Percentiles rank a stretch among this genome's conserved stretches.
Conservation (phyloP, 1,284 basidiomycete genomes). For the Xerocomus amazonicus region DNA sequence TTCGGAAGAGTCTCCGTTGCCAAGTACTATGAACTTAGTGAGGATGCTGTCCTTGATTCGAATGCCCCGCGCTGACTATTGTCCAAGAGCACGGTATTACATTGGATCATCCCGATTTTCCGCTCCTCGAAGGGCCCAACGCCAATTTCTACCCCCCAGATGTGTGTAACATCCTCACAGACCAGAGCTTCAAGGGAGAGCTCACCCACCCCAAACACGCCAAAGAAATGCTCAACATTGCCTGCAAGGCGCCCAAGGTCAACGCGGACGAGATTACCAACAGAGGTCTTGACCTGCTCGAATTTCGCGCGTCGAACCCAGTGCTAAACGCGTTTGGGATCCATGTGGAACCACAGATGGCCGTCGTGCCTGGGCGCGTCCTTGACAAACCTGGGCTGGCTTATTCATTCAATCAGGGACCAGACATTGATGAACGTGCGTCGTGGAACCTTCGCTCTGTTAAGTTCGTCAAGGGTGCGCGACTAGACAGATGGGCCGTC, state of each 20-base stretch:
- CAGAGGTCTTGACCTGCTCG: conserved; percentile 57
- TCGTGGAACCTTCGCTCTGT: conserved; percentile 65
- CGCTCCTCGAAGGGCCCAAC: conserved; percentile 61
- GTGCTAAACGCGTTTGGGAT: conserved; percentile 56
- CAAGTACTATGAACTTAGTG: conserved; percentile 61
- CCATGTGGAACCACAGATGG: conserved; percentile 60
- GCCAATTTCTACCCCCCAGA: conserved; percentile 62
- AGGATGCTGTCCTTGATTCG: conserved; percentile 18
- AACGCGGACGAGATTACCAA: conserved; percentile 59
- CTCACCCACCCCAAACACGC: conserved; percentile 61
- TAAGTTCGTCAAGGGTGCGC: conserved; percentile 55
- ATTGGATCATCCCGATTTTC: conserved; percentile 49
- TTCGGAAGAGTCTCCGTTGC: conserved; percentile 53
- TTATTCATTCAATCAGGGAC: conserved; percentile 42
- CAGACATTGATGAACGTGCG: conserved; percentile 55
- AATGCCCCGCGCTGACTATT: background rate
- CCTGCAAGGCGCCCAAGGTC: conserved; percentile 63
- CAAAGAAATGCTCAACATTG: conserved; percentile 61
- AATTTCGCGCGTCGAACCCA: conserved; percentile 47
- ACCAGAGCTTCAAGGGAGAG: conserved; percentile 69
- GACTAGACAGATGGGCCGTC: conserved; percentile 57
- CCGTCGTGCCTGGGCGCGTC: conserved; percentile 69
- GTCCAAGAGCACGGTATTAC: conserved; percentile 53
- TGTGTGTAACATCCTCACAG: conserved; percentile 65
- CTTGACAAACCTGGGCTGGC: conserved; percentile 55